phyloP scores from a whole-genome alignment of 257 asterid species.

The Echium plantagineum region DNA sequence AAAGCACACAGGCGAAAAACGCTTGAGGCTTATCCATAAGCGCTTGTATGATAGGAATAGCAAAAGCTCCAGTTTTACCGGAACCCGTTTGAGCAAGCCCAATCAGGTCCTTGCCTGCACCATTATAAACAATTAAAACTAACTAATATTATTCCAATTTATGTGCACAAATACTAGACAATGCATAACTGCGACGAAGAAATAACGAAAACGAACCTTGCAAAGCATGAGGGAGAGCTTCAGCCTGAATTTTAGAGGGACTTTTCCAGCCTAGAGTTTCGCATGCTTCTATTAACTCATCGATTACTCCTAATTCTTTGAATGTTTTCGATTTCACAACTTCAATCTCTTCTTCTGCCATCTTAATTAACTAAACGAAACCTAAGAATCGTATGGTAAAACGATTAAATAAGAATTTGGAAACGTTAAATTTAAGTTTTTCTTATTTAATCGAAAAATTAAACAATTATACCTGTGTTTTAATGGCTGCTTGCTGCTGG shows the following conservation, averaged over 20 bases:
- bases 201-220: too few species aligned
- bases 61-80: constrained; percentile 93
- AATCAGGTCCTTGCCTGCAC: constrained; percentile 57
- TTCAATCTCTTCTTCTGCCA: constrained; percentile 18
- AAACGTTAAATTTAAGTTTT: too few species aligned
- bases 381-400: too few species aligned
- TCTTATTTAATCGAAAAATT: too few species aligned
- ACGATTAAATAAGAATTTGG: too few species aligned
- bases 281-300: constrained; percentile 61
- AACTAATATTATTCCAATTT: background rate
- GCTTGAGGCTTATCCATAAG: constrained; percentile 64
- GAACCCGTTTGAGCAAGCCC: constrained; percentile 98
- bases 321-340: constrained; percentile 42
- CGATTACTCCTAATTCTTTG: constrained; percentile 69
- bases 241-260: constrained; percentile 62
- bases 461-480: too few species aligned
- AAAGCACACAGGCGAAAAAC: constrained; percentile 79
- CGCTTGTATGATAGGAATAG: constrained; percentile 73
- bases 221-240: constrained; percentile 64
- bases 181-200: too few species aligned
- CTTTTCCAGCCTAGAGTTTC: constrained; percentile 62
- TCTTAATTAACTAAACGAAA: background rate
- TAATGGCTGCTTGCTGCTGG: too few species aligned
- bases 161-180: too few species aligned
- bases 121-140: background rate